Evolutionary conservation across 2,329 filamentous ascomycete genomes (phyloP).

Genomic region (Colletotrichum echinochloae): DNA sequence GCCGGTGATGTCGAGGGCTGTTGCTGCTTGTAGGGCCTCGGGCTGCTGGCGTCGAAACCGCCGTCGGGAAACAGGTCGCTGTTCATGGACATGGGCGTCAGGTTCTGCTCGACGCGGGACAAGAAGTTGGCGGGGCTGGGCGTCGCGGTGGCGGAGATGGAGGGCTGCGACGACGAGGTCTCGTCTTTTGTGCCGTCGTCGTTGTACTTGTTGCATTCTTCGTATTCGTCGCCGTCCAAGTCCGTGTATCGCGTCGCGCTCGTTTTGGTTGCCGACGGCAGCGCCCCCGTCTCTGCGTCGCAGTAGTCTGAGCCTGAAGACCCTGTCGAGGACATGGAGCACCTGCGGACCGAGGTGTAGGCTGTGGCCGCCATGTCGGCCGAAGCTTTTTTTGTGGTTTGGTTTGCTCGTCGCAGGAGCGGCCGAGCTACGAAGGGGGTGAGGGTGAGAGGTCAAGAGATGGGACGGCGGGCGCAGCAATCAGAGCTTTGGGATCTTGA

Average conservation of each 20-base stretch:
- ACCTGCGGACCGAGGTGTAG: slow-evolving; percentile 36
- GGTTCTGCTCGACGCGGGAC: slow-evolving; percentile 45
- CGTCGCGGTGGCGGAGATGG: slow-evolving; percentile 42
- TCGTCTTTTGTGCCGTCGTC: slow-evolving; percentile 30
- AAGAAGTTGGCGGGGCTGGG: slow-evolving; percentile 41
- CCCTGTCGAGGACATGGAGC: slow-evolving; percentile 29
- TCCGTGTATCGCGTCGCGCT: not conserved
- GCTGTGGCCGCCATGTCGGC: slow-evolving; percentile 24
- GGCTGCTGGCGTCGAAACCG: slow-evolving; percentile 4
- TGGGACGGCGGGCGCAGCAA: slow-evolving; percentile 13
- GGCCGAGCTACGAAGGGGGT: not conserved
- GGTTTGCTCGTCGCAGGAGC: slow-evolving; percentile 5
- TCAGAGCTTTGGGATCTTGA: not conserved
- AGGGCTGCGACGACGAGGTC: slow-evolving; percentile 27
- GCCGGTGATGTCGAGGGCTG: not conserved
- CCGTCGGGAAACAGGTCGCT: slow-evolving; percentile 41
- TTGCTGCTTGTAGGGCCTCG: slow-evolving; percentile 7
- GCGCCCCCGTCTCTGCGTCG: slow-evolving; percentile 7
- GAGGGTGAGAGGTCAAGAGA: not conserved
- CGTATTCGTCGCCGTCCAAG: not conserved
- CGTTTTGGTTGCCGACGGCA: not conserved
- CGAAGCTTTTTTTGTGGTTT: not conserved
- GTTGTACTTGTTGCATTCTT: slow-evolving; percentile 13
- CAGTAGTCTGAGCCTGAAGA: slow-evolving; percentile 5
- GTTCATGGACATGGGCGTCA: slow-evolving; percentile 50